Percentiles rank a stretch among this genome's conserved stretches.
Conservation (phyloP, 2,329 filamentous ascomycete species). For the Fusarium nematophilum region DNA sequence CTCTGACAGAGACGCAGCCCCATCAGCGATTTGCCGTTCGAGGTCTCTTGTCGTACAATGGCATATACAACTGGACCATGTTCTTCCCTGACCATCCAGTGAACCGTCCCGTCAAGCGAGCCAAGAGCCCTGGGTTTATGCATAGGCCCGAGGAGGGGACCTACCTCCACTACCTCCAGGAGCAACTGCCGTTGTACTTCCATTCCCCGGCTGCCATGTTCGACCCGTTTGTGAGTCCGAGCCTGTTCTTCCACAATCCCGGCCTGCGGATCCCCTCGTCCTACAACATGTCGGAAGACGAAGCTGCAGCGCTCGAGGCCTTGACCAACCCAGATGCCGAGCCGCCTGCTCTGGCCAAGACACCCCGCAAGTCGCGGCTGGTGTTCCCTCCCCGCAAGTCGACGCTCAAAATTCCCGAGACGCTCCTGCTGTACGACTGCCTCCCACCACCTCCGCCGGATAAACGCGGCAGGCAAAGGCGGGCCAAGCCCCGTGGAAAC, state of each 20-base stretch:
- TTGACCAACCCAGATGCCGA: conserved; percentile 36
- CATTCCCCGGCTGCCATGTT: conserved; percentile 61
- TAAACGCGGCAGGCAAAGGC: conserved; percentile 28
- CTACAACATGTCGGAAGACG: conserved; percentile 53
- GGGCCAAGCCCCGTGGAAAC: conserved; percentile 49
- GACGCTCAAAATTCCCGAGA: conserved; percentile 61
- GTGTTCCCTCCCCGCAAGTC: conserved; percentile 61
- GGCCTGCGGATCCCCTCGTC: conserved; percentile 58
- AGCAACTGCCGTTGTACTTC: conserved; percentile 59
- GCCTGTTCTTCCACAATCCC: conserved; percentile 67
- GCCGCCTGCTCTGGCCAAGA: conserved; percentile 27
- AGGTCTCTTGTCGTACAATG: conserved; percentile 67
- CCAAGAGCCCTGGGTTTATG: conserved; percentile 25
- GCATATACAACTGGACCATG: conserved; percentile 73
- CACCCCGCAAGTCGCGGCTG: conserved; percentile 56
- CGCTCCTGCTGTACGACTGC: conserved; percentile 60
- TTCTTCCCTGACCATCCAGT: conserved; percentile 65
- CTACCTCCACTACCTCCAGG: conserved; percentile 52
- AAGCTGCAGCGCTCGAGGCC: conserved; percentile 41
- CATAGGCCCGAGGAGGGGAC: conserved; percentile 45
- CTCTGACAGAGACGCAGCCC: conserved; percentile 65
- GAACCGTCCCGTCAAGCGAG: conserved; percentile 46
- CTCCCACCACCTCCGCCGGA: conserved; percentile 33
- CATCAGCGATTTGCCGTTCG: conserved; percentile 59
- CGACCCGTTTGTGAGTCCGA: conserved; percentile 69